Evolutionary conservation across 495 filamentous ascomycete genomes (phyloP), one percentile per base, ranked within the genome.

Genomic region (Aspergillus indologenus): DNA sequence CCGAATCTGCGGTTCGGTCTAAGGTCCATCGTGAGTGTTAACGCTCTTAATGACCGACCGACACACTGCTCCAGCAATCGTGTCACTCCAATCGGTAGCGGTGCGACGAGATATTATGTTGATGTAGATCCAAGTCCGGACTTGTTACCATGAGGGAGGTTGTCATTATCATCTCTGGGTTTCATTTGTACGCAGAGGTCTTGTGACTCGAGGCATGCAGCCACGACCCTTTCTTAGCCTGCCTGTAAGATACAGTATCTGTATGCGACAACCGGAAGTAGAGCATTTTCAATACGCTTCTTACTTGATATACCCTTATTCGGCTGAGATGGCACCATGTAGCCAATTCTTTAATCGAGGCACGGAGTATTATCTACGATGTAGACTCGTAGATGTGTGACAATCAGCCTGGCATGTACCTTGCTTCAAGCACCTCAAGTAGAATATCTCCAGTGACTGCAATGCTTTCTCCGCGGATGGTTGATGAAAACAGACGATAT

Each of bases 11-110:
- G 59, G 29, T 45, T 55, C 57, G 62, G 62, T 8, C 65, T 71
- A 55, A 61, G 61, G 15, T 21, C 65, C 26, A 54, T 72, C 24
- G 43, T 62, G 60, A 51, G 55, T 49, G 52, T 74, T 12, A 31
- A 5, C 12, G 52, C 61, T 22, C 46, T 62, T 53, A 59, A 53
- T 3, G 34, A 49, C 26, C 24, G 5, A 18, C 18, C 48, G 23
- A 1, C 48, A 24, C 24, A 17, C 24, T 29, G 21, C 12, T n/a
- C 17, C 2, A 51, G 12, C 2, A 14, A 31, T 31, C 23, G 24
- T 20, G 11, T 26, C 6, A 6, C 24, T 29, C 3, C 14, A 17
- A 2, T 44, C 24, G 14, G 26, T 7, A 15, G 51, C 45, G 5
- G 26, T 15, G 6, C 11, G 40, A 14, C 20, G 21, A 17, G 24